Conservation (phyloP, 768 basidiomycete species). For the Tulasnella sp. region DNA sequence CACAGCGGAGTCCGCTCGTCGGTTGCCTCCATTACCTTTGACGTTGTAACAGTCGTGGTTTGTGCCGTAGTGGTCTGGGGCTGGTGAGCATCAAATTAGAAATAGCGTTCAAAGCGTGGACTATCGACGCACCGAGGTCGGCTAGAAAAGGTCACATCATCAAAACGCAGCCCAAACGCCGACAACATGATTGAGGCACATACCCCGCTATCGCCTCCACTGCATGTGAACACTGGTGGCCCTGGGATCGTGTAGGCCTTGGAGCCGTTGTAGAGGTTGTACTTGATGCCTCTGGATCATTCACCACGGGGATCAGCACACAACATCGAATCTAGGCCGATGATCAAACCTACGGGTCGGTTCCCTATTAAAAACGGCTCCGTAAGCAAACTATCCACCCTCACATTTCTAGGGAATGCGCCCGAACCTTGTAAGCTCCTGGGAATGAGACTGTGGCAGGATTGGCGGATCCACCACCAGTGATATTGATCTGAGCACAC, state of each 20-base stretch:
- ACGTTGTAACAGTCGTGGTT: not conserved
- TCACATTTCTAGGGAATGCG: not conserved
- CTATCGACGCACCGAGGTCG: not conserved
- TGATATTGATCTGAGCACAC: constrained; percentile 40
- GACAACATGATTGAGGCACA: not conserved
- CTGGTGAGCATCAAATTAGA: not conserved
- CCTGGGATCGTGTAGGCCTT: constrained; percentile 24
- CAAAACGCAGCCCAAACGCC: not conserved
- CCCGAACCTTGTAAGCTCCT: constrained; percentile 12
- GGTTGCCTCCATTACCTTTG: not conserved
- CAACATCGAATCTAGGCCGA: not conserved
- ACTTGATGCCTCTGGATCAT: constrained; percentile 12
- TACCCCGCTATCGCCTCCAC: not conserved
- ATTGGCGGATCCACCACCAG: constrained; percentile 36
- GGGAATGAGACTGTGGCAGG: constrained; percentile 26
- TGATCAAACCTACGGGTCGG: constrained; percentile 18
- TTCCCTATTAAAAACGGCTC: not conserved
- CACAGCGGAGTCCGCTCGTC: not conserved
- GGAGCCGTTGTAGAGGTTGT: constrained; percentile 15
- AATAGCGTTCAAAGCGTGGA: not conserved
- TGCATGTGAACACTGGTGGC: constrained; percentile 9
- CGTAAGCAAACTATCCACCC: not conserved
- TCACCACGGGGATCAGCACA: not conserved
- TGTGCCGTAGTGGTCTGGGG: not conserved
- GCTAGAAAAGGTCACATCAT: too few relatives aligned